Evolutionary conservation across 192 early-diverging fungal species (phyloP).

Genomic region (Cetraspora pellucida): DNA sequence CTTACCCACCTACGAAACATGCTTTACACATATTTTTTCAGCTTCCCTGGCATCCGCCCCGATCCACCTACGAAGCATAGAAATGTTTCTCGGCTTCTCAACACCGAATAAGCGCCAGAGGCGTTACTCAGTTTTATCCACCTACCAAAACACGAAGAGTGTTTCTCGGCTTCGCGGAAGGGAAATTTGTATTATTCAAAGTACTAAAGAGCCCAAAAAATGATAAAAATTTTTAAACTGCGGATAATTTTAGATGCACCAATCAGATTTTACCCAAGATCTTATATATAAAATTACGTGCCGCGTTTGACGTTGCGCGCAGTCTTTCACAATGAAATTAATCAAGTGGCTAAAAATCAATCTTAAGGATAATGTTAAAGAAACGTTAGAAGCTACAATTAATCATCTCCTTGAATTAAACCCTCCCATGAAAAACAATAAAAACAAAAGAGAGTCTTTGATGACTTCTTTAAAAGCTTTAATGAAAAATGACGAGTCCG

Average conservation of each 20-base stretch:
- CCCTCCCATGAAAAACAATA: slow-evolving; percentile 26
- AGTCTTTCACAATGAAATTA: slow-evolving; percentile 29
- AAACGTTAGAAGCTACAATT: slow-evolving; percentile 25
- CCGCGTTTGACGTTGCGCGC: slow-evolving; percentile 8
- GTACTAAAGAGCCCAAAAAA: slow-evolving; percentile 10
- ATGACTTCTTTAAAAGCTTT: slow-evolving; percentile 22
- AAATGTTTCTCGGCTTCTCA: slow-evolving; percentile 26
- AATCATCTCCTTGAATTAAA: slow-evolving; percentile 27
- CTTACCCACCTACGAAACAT: slow-evolving; percentile 11
- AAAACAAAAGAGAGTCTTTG: slow-evolving; percentile 16
- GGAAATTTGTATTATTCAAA: background rate
- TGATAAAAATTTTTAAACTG: no score
- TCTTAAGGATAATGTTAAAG: slow-evolving; percentile 30
- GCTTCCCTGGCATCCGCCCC: slow-evolving; percentile 12
- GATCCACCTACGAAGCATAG: slow-evolving; percentile 23
- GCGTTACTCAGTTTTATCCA: slow-evolving; percentile 8
- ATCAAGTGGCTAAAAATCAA: slow-evolving; percentile 28
- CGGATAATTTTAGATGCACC: slow-evolving; percentile 25
- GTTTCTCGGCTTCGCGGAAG: slow-evolving; percentile 27
- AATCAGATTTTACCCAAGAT: slow-evolving; percentile 13
- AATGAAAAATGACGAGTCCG: slow-evolving; percentile 25
- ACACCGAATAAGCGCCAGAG: slow-evolving; percentile 5
- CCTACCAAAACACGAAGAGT: slow-evolving; percentile 27
- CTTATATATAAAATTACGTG: background rate
- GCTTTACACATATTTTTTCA: slow-evolving; percentile 18